Evolutionary conservation across 2,329 filamentous ascomycete species (phyloP).

Genomic region (Colletotrichum euphorbiae): DNA sequence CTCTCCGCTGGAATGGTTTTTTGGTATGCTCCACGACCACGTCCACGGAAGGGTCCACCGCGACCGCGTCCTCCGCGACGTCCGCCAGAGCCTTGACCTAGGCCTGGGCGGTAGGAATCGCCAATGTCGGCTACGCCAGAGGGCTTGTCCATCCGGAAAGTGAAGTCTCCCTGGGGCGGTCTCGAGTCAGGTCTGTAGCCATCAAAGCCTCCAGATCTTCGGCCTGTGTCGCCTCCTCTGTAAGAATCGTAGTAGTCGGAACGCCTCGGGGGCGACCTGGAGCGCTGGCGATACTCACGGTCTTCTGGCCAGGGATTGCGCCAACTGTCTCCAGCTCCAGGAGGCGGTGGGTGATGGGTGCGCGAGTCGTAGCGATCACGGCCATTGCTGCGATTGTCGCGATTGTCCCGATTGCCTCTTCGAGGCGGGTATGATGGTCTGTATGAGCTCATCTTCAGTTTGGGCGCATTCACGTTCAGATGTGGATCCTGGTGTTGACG

Average conservation of each 20-base stretch:
- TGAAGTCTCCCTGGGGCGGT: slow-evolving; percentile 63
- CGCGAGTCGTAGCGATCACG: slow-evolving; percentile 19
- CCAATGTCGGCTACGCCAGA: slow-evolving; percentile 56
- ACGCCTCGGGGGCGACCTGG: slow-evolving; percentile 26
- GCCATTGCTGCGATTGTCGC: slow-evolving; percentile 29
- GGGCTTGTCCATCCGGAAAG: slow-evolving; percentile 66
- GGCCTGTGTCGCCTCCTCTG: slow-evolving; percentile 30
- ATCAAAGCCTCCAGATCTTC: slow-evolving; percentile 35
- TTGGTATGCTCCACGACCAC: slow-evolving; percentile 40
- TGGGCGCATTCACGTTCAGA: slow-evolving; percentile 28
- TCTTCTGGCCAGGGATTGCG: slow-evolving; percentile 36
- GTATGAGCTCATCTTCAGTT: slow-evolving; percentile 32
- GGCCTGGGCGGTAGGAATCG: slow-evolving; percentile 48
- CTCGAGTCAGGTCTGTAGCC: slow-evolving; percentile 52
- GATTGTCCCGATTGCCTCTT: slow-evolving; percentile 28
- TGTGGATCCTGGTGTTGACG: slow-evolving; percentile 39
- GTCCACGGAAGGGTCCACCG: slow-evolving; percentile 46
- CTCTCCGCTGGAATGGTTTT: slow-evolving; percentile 59
- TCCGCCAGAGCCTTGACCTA: slow-evolving; percentile 28
- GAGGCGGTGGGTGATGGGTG: slow-evolving; percentile 19
- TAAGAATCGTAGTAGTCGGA: slow-evolving; percentile 30
- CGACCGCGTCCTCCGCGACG: slow-evolving; percentile 36
- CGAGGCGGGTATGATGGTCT: slow-evolving; percentile 34
- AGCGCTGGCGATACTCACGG: slow-evolving; percentile 35
- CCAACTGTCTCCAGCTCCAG: slow-evolving; percentile 24